Evolutionary conservation across 148 eudicot species (phyloP), one percentile per base, ranked within the genome.

Genomic region (Chenopodium formosanum): DNA sequence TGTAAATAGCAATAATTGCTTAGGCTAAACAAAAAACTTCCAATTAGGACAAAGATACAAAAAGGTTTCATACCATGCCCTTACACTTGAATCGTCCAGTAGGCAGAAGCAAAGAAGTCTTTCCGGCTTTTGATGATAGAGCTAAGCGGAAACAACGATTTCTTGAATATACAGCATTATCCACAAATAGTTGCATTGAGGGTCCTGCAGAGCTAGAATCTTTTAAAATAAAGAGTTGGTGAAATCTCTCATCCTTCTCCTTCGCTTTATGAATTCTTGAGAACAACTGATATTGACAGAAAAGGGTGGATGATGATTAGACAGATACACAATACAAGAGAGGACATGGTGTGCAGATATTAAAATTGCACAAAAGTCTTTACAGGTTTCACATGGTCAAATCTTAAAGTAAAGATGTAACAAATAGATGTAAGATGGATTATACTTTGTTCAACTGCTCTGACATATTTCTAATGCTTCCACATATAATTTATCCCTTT

Each of bases 91-190:
- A 94, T 75, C 98, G 97, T 46, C 91, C 91, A 80, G 94, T 92
- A 48, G 99, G 95, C 73, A 91, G 74, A 90, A 96, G 99, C 82
- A 94, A 80, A 78, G 93, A 91, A 75, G 72, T 90, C 84, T 94
- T 96, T 87, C 99, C 98, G 62, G 99, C 98, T 92, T 96, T 96
- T 75, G 98, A 94, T 62, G 99, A 96, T 34, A 96, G 87, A 82
- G 89, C 92, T 71, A 96, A 87, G 72, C 98, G 97, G 80, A 96
- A 96, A 85, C 95, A 91, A 77, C 99, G 98, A 80, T 96, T 96
- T 87, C 99, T 90, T n/a, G 98, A 81, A 85, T 96, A 96, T 69
- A 96, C 99, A 83, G 99, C 99, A 83, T 86, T 92, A 83, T 96
- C 98, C 58, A 96, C 92, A 86, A 96, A 96, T 78, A 91, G 90